A percentile compares a stretch with the other conserved stretches of the same genome.
Conservation (phyloP, 164 flowering plant species). For the Vitis amurensis region DNA sequence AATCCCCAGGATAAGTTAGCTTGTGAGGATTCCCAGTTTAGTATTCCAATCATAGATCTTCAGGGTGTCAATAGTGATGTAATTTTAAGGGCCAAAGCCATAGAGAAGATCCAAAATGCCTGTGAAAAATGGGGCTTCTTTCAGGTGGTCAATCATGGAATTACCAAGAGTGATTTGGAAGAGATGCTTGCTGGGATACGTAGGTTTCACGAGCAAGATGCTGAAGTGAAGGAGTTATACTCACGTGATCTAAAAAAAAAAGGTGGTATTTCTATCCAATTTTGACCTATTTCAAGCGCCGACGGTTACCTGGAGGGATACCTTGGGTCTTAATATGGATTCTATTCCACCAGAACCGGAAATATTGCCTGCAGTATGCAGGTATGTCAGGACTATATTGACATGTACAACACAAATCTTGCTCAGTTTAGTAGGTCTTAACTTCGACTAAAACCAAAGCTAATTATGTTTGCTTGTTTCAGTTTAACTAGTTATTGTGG, state of each 20-base stretch:
- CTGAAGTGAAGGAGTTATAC: constrained; percentile 26
- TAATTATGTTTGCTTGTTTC: too few relatives aligned
- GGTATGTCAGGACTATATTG: constrained; percentile 12
- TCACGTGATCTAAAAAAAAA: constrained; percentile 19
- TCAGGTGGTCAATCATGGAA: constrained; percentile 46
- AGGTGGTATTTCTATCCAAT: constrained; percentile 21
- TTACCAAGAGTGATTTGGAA: constrained; percentile 24
- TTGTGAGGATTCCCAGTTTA: background rate
- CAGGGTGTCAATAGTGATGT: constrained; percentile 11
- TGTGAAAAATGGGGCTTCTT: constrained; percentile 44
- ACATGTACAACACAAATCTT: too few relatives aligned
- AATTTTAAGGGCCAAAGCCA: constrained; percentile 8
- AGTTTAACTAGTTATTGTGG: too few relatives aligned
- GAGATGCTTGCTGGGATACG: constrained; percentile 29
- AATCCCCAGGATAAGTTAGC: background rate
- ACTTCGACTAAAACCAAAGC: too few relatives aligned
- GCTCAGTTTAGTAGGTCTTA: too few relatives aligned
- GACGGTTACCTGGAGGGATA: constrained; percentile 44
- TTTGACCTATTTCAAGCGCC: constrained; percentile 22
- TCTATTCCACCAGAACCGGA: constrained; percentile 24
- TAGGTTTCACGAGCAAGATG: constrained; percentile 33
- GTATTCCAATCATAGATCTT: constrained; percentile 32
- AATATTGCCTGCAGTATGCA: constrained; percentile 23
- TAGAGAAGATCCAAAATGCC: constrained; percentile 28
- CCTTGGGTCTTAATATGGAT: constrained; percentile 13